Percentiles rank a stretch among this genome's conserved stretches.
phyloP scores from a whole-genome alignment of 140 eudicot species.

The Artemisia princeps region DNA sequence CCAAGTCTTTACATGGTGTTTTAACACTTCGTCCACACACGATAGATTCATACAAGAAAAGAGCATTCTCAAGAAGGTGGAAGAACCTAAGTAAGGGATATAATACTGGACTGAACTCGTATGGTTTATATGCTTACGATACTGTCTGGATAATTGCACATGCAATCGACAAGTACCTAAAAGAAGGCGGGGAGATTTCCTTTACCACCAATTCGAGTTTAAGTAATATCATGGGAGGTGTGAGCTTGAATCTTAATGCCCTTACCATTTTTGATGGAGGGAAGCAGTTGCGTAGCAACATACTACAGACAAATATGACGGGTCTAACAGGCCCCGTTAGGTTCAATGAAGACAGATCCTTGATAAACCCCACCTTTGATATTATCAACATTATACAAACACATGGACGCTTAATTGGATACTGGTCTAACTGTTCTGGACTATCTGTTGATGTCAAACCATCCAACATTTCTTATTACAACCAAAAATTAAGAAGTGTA shows the following conservation, averaged over 20 bases:
- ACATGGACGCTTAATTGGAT: slow-evolving; percentile 3
- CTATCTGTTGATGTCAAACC: neutral
- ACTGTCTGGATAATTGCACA: slow-evolving; percentile 4
- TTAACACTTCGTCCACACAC: slow-evolving; percentile 5
- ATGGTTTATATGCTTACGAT: slow-evolving; percentile 10
- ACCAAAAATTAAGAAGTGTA: neutral
- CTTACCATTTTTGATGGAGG: slow-evolving; percentile 7
- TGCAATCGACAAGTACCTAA: slow-evolving; percentile 3
- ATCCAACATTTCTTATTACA: neutral
- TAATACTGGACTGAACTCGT: neutral
- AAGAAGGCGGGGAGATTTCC: neutral
- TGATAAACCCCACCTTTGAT: slow-evolving; percentile 3
- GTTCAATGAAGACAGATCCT: neutral
- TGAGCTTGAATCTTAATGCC: neutral
- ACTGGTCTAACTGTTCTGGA: slow-evolving; percentile 7
- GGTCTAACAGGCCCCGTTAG: slow-evolving; percentile 1
- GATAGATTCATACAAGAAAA: neutral
- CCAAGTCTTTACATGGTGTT: neutral
- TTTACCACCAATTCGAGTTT: slow-evolving; percentile 1
- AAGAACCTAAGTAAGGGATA: neutral
- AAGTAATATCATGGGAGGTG: neutral
- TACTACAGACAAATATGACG: slow-evolving; percentile 4
- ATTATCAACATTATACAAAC: neutral
- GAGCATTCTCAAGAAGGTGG: neutral
- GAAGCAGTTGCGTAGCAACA: neutral